Evolutionary conservation across 257 asterid species (phyloP).

Genomic region (Leptodermis oblonga): DNA sequence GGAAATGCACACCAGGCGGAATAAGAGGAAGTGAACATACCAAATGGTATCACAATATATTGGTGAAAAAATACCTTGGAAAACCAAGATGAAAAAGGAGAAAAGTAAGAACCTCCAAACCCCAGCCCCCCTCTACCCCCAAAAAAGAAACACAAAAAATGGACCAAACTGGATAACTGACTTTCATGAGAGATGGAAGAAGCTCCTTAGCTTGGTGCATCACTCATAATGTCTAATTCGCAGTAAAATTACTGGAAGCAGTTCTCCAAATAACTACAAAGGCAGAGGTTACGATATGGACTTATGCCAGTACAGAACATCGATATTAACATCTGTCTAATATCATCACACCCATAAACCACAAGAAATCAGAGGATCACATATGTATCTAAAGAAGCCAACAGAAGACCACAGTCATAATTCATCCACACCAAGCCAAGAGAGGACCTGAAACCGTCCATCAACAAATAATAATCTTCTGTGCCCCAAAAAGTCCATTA

Average conservation of each 20-base stretch:
- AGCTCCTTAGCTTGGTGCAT: neutral
- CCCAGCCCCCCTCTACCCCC: neutral
- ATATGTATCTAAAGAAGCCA: neutral
- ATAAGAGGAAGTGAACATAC: neutral
- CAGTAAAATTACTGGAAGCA: neutral
- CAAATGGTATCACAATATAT: neutral
- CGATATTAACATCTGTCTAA: neutral
- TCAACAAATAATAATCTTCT: neutral
- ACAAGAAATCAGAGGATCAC: neutral
- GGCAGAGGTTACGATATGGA: neutral
- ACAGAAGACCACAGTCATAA: neutral
- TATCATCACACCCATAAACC: neutral
- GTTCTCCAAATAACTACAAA: neutral
- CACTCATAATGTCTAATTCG: neutral
- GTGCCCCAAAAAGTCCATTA: neutral
- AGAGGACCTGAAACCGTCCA: neutral
- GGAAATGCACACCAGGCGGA: neutral
- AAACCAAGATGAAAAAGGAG: neutral
- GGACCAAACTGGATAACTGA: neutral
- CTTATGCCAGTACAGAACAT: neutral
- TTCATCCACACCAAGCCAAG: too few species aligned
- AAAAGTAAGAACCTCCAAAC: neutral
- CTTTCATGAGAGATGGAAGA: neutral
- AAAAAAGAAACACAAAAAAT: neutral
- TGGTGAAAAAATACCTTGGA: neutral